Base-by-base conservation (phyloP, 805 yeast species). In the Candida ortonii region DNA sequence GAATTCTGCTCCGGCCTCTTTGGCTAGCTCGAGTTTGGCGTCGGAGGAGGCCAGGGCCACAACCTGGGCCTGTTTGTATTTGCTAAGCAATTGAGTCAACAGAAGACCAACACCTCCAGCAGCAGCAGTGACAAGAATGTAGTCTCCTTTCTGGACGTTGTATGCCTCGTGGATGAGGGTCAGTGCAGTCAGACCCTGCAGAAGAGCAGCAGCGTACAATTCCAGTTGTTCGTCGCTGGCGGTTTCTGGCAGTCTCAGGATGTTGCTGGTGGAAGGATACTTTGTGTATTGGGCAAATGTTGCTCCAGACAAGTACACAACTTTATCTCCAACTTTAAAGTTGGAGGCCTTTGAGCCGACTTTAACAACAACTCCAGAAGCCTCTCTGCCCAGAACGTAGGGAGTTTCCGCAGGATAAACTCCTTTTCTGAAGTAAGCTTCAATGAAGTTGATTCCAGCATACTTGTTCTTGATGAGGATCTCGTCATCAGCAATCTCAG, bases 71-170 rank as follows among this genome's bases (percentile, higher is more conserved):
- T 95, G 95, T 30, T 64, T 67, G 19, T 43, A 16, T 16, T 61
- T 52, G 19, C 68, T 58, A 31, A 82, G 60, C 59, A 88, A 63
- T 57, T 88, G 96, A 31, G 70, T 66, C 34, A 87, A 63, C 13
- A 85, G 47, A 33, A 75, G 70, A 5, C 97, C 97, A 32, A 85
- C 90, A 37, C 97, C 96, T 28, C 97, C 97, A 3, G 97, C 96
- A 6, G 96, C 96, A 4, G 97, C 97, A 65, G 88, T 86, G 16
- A 86, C 79, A 29, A 89, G 67, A 27, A 84, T 72, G 47, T 61
- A 71, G 39, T 90, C 96, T 34, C 78, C 89, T 54, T 72, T 65
- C 48, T 84, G 56, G 24, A 85, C 83, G 2, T 68, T 51, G 52
- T 84, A 76, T 2, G 93, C 74, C 43, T 84, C 87, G 22, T 68